Evolutionary conservation across 345 rosid species (phyloP), one percentile per base, ranked within the genome.

Genomic region (Tarenaya hassleriana): DNA sequence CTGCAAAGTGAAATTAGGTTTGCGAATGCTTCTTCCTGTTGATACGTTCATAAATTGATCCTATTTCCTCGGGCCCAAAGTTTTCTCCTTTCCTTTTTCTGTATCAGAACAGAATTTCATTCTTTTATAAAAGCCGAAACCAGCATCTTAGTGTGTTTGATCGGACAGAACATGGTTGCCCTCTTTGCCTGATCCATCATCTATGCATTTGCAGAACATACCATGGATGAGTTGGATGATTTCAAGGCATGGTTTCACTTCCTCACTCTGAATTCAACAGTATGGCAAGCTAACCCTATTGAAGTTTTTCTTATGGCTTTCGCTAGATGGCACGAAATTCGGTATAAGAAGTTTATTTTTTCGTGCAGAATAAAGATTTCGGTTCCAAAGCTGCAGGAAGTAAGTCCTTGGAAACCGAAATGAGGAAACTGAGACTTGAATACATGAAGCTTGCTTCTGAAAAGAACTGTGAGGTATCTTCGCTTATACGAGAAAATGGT

Each of bases 191-290:
- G 29, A 24, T 24, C n/a, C n/a, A n/a, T n/a, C 29, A 24, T 24
- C 12, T 43, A 55, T 50, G 38, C 20, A 20, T 52, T 41, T 75
- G 61, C 90, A 88, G 98, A 75, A 47, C 56, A 75, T 64, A 48
- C 79, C 7, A 54, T 75, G 65, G 95, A 80, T 7, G 90, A 81
- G 55, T 68, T 80, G 65, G 56, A 48, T 46, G 97, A 85, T 77
- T 74, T 85, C 61, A 74, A 50, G 67, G 69, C 69, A 32, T 75
- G 72, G 75, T 78, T 82, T 58, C 75, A 77, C 73, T 50, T 49
- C 53, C 73, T 82, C 48, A 61, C 68, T 32, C 55, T 59, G 20
- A 73, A 49, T 47, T 42, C 68, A 42, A 61, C 67, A 52, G 95
- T 91, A 72, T 57, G 47, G 1, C 34, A 60, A 60, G 27, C 41